These are phyloP conservation scores for Penicillium atrosanguineum DNA, from an alignment of 495 filamentous ascomycete species.

Conservation along the genomic window DNA sequence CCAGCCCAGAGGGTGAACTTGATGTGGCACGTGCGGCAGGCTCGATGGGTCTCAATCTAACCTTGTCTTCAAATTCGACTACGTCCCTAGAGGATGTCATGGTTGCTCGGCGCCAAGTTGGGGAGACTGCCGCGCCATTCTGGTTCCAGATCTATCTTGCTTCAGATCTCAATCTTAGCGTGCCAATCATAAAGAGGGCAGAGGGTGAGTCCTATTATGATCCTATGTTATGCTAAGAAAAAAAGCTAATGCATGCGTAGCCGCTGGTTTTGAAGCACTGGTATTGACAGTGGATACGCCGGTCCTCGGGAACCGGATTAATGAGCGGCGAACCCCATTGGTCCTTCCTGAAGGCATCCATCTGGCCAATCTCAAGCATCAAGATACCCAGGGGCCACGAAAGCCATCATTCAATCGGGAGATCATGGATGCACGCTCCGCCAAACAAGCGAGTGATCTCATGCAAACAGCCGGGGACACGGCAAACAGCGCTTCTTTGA, in stretches of 20 bases:
- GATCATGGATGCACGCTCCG: conserved; percentile 3
- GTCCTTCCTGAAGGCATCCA: conserved; percentile 29
- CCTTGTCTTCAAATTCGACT: conserved; percentile 48
- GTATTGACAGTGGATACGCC: conserved; percentile 95
- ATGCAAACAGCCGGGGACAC: conserved; percentile 1
- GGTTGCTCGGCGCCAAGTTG: conserved; percentile 7
- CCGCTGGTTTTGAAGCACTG: conserved; percentile 80
- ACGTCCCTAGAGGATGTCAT: conserved; percentile 46
- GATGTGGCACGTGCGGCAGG: conserved; percentile 70
- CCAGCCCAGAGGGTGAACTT: conserved; percentile 76
- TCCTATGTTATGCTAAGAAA: conserved; percentile 2
- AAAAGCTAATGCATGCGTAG: conserved; percentile 8
- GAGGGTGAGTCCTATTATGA: conserved; percentile 43
- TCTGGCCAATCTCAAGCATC: conserved; percentile 7
- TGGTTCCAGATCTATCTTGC: conserved; percentile 80
- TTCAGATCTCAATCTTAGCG: conserved; percentile 75
- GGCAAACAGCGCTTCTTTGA: conserved; percentile 9
- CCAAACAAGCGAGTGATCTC: conserved; percentile 1
- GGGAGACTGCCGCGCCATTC: conserved; percentile 33
- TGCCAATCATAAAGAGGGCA: conserved; percentile 78
- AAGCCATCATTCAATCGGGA: neutral
- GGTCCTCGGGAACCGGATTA: conserved; percentile 62
- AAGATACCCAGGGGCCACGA: neutral
- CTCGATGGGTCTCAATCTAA: conserved; percentile 63
- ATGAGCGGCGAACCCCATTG: conserved; percentile 40